These are phyloP conservation scores for Priceomyces melissophilus DNA, from an alignment of 805 yeast species.

Conservation along the genomic window DNA sequence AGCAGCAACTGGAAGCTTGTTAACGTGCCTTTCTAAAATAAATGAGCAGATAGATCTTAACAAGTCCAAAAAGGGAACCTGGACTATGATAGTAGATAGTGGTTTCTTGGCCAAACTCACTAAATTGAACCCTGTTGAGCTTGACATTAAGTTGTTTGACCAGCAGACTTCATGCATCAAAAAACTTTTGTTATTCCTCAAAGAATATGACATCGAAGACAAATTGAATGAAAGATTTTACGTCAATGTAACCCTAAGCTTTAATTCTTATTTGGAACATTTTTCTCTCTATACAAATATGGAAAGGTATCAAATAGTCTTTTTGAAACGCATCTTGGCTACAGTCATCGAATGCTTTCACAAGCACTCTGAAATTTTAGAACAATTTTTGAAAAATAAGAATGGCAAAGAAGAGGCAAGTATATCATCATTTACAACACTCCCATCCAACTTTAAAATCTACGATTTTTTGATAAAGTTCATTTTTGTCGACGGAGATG, in stretches of 20 bases:
- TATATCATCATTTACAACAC: too few relatives aligned
- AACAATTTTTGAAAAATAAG: too few relatives aligned
- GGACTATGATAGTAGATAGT: constrained; percentile 4
- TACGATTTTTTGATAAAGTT: constrained; percentile 18
- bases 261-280: too few relatives aligned
- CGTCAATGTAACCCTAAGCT: background rate
- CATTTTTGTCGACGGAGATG: constrained; percentile 9
- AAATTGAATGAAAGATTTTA: background rate
- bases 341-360: too few relatives aligned
- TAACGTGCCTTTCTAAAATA: constrained; percentile 3
- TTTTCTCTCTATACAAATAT: too few relatives aligned
- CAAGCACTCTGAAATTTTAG: too few relatives aligned
- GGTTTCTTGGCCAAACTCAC: constrained; percentile 8
- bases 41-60: constrained; percentile 2
- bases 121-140: constrained; percentile 1
- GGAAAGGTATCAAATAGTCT: constrained; percentile 5
- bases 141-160: constrained; percentile 8
- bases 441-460: background rate
- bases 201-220: constrained; percentile 1
- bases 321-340: constrained; percentile 3
- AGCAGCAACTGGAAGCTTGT: background rate
- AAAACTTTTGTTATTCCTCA: constrained; percentile 8
- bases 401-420: too few relatives aligned
- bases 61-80: constrained; percentile 1
- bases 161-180: constrained; percentile 10